Evolutionary conservation across 2,329 filamentous ascomycete species (phyloP).

Genomic region (Orbilia javanica): DNA sequence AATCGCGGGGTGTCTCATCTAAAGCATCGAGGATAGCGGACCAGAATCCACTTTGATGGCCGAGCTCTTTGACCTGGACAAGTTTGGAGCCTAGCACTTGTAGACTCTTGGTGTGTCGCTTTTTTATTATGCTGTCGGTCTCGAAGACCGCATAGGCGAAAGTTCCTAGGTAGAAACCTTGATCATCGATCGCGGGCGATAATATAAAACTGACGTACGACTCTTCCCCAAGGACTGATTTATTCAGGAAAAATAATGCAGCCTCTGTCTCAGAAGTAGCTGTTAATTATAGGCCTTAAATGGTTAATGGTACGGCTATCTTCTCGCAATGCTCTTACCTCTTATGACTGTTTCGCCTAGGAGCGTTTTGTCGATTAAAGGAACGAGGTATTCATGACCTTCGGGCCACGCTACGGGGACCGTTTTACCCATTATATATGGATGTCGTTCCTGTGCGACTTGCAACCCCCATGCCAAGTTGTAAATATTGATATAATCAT

Average conservation of each 20-base stretch:
- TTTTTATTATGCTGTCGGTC: constrained; percentile 59
- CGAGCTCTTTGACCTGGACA: constrained; percentile 39
- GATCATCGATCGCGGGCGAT: constrained; percentile 59
- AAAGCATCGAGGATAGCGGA: constrained; percentile 59
- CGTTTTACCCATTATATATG: constrained; percentile 52
- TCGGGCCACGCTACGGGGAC: constrained; percentile 46
- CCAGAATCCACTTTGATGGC: constrained; percentile 57
- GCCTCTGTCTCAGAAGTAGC: constrained; percentile 24
- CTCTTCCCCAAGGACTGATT: constrained; percentile 58
- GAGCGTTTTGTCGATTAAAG: constrained; percentile 47
- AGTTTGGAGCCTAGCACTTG: constrained; percentile 58
- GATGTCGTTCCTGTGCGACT: constrained; percentile 51
- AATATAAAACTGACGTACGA: constrained; percentile 61
- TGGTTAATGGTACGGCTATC: background rate
- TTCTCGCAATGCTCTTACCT: background rate
- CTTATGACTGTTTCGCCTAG: constrained; percentile 49
- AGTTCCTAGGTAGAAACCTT: constrained; percentile 58
- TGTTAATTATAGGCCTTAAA: background rate
- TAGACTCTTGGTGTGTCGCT: constrained; percentile 59
- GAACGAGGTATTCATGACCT: constrained; percentile 39
- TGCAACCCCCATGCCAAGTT: constrained; percentile 48
- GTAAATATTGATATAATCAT: constrained; percentile 51
- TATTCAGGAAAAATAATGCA: constrained; percentile 48
- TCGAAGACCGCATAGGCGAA: constrained; percentile 60
- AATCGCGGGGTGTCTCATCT: constrained; percentile 59